phyloP scores from a whole-genome alignment of 495 filamentous ascomycete genomes.

The Penicillium mononematosum region DNA sequence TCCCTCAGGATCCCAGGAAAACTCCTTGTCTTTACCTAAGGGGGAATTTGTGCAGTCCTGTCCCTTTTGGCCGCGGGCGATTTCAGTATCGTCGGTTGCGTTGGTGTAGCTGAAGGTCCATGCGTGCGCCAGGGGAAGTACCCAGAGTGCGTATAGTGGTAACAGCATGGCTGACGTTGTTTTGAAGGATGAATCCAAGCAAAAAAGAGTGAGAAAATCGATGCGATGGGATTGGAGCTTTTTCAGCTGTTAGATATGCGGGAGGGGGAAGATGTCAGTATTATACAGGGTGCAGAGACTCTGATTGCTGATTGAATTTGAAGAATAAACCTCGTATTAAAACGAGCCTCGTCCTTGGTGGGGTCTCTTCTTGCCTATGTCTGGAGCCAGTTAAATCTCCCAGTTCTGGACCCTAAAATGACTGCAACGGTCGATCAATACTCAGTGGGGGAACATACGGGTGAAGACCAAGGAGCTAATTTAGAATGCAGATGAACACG shows the following conservation, averaged over 20 bases:
- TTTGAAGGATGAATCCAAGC: not conserved
- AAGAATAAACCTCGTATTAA: slow-evolving; percentile 15
- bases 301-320: not conserved
- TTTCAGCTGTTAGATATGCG: not conserved
- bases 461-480: slow-evolving; percentile 3
- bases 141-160: slow-evolving; percentile 3
- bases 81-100: slow-evolving; percentile 12
- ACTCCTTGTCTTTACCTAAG: slow-evolving; percentile 11
- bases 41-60: slow-evolving; percentile 15
- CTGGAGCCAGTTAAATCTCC: slow-evolving; percentile 7
- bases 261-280: not conserved
- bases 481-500: slow-evolving; percentile 2
- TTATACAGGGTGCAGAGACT: slow-evolving; percentile 1
- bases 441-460: not conserved
- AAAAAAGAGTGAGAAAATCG: not conserved
- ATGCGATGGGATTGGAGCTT: not conserved
- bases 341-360: slow-evolving; percentile 7
- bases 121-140: slow-evolving; percentile 12
- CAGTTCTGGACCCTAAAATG: slow-evolving; percentile 1
- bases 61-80: slow-evolving; percentile 10
- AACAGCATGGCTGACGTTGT: not conserved
- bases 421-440: slow-evolving; percentile 10
- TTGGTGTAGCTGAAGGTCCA: slow-evolving; percentile 27
- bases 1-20: slow-evolving; percentile 23
- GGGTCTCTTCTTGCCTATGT: not conserved